Percentiles rank a stretch among this genome's conserved stretches.
phyloP scores from a whole-genome alignment of 169 alveolate species.

The Cryptosporidium baileyi region DNA sequence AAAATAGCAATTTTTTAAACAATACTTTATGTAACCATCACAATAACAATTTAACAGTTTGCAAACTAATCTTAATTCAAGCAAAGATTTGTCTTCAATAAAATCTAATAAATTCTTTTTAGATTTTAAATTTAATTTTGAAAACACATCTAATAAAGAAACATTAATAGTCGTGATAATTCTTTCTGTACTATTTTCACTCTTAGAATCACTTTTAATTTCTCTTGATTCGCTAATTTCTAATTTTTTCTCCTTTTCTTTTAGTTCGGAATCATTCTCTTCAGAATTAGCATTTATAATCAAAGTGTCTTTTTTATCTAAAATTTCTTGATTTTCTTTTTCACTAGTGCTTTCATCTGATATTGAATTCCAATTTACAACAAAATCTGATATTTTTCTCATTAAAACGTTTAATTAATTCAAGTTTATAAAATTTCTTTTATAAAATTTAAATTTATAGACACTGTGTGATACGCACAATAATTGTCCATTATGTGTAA shows the following conservation, averaged over 20 bases:
- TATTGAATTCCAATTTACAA: neutral
- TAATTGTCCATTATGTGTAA: no score
- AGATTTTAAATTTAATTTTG: conserved; percentile 12
- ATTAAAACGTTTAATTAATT: no score
- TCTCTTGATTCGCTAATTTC: neutral
- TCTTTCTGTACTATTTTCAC: neutral
- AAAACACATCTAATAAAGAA: conserved; percentile 13
- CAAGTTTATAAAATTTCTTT: no score
- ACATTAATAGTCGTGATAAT: neutral
- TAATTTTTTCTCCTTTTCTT: neutral
- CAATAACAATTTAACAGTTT: conserved; percentile 24
- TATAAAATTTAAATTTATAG: neutral
- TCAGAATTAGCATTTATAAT: neutral
- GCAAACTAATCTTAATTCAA: conserved; percentile 33
- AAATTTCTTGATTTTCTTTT: no score
- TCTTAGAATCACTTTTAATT: neutral
- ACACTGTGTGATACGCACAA: conserved; percentile 18
- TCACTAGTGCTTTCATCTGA: no score
- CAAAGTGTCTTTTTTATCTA: neutral
- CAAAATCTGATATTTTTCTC: no score
- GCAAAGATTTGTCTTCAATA: conserved; percentile 25
- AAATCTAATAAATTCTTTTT: conserved; percentile 26
- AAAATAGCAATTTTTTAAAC: conserved; percentile 34
- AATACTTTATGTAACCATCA: conserved; percentile 38
- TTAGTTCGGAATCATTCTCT: neutral